phyloP scores from a whole-genome alignment of 208 protist species.

The Angomonas desouzai region DNA sequence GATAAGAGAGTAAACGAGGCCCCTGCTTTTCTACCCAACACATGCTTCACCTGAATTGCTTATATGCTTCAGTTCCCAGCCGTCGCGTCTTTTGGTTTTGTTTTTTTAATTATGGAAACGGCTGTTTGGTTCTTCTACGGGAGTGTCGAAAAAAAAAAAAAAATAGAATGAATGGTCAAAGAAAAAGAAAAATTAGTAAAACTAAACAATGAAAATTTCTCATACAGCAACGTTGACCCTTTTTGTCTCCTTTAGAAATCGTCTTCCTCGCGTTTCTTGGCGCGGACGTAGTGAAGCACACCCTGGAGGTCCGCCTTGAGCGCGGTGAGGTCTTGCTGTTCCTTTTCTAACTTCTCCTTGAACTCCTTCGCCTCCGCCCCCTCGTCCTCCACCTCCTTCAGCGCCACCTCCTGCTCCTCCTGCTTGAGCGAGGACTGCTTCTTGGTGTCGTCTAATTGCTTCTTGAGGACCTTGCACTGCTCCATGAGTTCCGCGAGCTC shows the following conservation, averaged over 20 bases:
- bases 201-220: slow-evolving; percentile 17
- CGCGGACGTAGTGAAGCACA: slow-evolving; percentile 76
- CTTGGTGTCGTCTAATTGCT: slow-evolving; percentile 53
- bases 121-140: too few species aligned
- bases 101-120: slow-evolving; percentile 5
- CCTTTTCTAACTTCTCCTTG: slow-evolving; percentile 47
- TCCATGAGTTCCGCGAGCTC: slow-evolving; percentile 66
- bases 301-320: slow-evolving; percentile 76
- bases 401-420: slow-evolving; percentile 35
- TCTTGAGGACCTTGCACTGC: slow-evolving; percentile 57
- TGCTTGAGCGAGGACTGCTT: slow-evolving; percentile 28
- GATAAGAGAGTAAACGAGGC: too few species aligned
- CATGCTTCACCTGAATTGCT: too few species aligned
- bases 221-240: background rate
- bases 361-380: slow-evolving; percentile 57
- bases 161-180: background rate
- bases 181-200: slow-evolving; percentile 8
- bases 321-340: slow-evolving; percentile 57
- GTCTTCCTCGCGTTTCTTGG: slow-evolving; percentile 54
- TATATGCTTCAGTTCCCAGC: background rate
- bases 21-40: too few species aligned
- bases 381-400: slow-evolving; percentile 48
- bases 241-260: slow-evolving; percentile 1
- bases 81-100: slow-evolving; percentile 12
- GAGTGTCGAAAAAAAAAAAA: slow-evolving; percentile 19